Base-by-base conservation (phyloP, 2,329 filamentous ascomycete genomes). In the Arachnopeziza araneosa region DNA sequence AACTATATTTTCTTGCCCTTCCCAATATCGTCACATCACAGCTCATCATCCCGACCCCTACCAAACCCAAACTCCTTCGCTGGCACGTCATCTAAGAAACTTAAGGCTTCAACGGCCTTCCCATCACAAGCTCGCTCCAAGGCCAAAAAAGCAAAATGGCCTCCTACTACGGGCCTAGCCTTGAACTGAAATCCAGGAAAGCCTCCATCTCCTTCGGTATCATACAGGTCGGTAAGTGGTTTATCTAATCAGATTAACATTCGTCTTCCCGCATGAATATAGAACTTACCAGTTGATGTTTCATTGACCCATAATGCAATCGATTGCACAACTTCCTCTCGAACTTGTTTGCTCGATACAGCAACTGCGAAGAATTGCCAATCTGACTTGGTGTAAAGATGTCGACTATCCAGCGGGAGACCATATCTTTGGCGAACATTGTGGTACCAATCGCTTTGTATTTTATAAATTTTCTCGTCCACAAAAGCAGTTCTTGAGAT, bases 361-460 rank as follows among this genome's bases (percentile, higher is more conserved):
- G 91, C 89, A 53, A 91, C 91, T 0, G 90, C 89, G 73, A 95
- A 93, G 72, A 96, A 92, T 68, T 95, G 88, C 91, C 91, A 96
- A 75, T 96, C 91, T 30, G 88, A 91, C 76, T 96, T 96, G 36
- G 90, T 88, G 74, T 95, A 95, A 2, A 93, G 74, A 73, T 95
- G 90, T 51, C 91, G 84, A 66, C 83, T 89, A 74, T 96, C 91
- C 8, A 96, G 82, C 0, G 91, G 91, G 2, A 96, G 76, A 1
- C 91, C 91, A 73, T 93, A 96, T 68, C 83, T 86, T 72, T 96
- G 90, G 65, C 90, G 83, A 10, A 93, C 90, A 17, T 83, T 81
- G 64, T 83, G 80, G 76, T 96, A 96, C 90, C 89, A 96, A 60
- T 86, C 80, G 53, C 88, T 92, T 71, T 96, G 90, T 64, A 86